These are phyloP conservation scores for Monilinia vaccinii-corymbosi DNA, from an alignment of 2,329 filamentous ascomycete genomes.

Conservation along the genomic window DNA sequence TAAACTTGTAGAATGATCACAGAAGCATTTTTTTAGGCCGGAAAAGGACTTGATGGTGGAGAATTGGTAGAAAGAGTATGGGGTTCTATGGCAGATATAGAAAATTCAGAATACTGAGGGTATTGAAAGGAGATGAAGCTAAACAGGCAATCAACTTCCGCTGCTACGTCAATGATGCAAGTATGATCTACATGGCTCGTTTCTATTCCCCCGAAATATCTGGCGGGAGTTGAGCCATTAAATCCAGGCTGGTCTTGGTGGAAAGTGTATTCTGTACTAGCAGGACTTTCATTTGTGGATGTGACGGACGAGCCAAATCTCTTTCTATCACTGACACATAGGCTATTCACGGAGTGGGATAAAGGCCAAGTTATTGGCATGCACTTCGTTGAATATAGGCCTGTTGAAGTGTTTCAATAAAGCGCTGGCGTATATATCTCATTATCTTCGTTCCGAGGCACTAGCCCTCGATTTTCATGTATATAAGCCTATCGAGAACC, in stretches of 20 bases:
- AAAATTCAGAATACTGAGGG: constrained; percentile 17
- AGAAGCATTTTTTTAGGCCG: constrained; percentile 15
- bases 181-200: constrained; percentile 22
- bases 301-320: no score
- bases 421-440: no score
- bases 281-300: constrained; percentile 13
- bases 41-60: constrained; percentile 11
- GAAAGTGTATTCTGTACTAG: constrained; percentile 18
- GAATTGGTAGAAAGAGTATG: constrained; percentile 17
- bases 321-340: no score
- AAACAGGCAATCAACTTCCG: constrained; percentile 13
- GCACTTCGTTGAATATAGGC: no score
- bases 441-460: no score
- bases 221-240: constrained; percentile 16
- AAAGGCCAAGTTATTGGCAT: no score
- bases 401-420: no score
- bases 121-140: constrained; percentile 22
- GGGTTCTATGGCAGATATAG: constrained; percentile 18
- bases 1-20: constrained; percentile 19
- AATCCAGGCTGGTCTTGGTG: constrained; percentile 16
- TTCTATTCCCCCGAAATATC: constrained; percentile 18
- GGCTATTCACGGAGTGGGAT: no score
- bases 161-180: constrained; percentile 20
- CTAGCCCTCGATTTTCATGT: no score
- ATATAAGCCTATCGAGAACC: no score